These are phyloP conservation scores for Teunomyces tritomae DNA, from an alignment of 805 yeast genomes.

Conservation along the genomic window DNA sequence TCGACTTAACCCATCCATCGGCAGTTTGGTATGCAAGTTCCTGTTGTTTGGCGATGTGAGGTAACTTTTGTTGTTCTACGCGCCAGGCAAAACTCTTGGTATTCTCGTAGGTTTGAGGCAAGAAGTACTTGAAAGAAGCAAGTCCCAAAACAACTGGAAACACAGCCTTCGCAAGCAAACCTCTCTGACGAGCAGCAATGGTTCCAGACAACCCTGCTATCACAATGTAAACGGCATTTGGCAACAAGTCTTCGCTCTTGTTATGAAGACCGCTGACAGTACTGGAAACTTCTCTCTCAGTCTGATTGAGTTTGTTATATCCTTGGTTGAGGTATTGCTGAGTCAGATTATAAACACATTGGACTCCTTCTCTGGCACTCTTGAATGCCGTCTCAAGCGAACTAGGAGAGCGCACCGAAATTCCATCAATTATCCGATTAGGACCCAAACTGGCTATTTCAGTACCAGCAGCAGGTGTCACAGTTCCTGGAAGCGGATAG, in stretches of 20 bases:
- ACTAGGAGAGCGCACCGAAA: conserved; percentile 52
- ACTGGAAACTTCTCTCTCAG: conserved; percentile 61
- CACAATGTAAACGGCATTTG: conserved; percentile 65
- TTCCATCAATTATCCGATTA: conserved; percentile 51
- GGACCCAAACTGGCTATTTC: conserved; percentile 47
- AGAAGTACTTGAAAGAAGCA: conserved; percentile 62
- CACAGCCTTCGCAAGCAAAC: conserved; percentile 49
- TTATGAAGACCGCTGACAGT: conserved; percentile 65
- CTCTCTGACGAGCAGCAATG: conserved; percentile 67
- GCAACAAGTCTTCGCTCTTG: conserved; percentile 65
- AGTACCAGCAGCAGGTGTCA: conserved; percentile 40
- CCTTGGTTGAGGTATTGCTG: conserved; percentile 42
- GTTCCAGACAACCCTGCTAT: conserved; percentile 73
- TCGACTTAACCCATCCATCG: conserved; percentile 39
- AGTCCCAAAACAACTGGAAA: conserved; percentile 62
- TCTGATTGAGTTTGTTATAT: conserved; percentile 49
- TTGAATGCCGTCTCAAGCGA: conserved; percentile 49
- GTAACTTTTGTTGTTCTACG: conserved; percentile 58
- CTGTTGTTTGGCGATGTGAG: conserved; percentile 64
- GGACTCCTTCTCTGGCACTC: conserved; percentile 44
- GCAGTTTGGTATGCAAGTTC: conserved; percentile 46
- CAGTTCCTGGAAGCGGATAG: conserved; percentile 51
- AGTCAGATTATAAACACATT: conserved; percentile 24
- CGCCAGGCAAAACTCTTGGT: conserved; percentile 56
- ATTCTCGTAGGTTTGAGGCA: conserved; percentile 71